phyloP scores from a whole-genome alignment of 2,329 filamentous ascomycete genomes.

The Pyrenochaeta sp. region DNA sequence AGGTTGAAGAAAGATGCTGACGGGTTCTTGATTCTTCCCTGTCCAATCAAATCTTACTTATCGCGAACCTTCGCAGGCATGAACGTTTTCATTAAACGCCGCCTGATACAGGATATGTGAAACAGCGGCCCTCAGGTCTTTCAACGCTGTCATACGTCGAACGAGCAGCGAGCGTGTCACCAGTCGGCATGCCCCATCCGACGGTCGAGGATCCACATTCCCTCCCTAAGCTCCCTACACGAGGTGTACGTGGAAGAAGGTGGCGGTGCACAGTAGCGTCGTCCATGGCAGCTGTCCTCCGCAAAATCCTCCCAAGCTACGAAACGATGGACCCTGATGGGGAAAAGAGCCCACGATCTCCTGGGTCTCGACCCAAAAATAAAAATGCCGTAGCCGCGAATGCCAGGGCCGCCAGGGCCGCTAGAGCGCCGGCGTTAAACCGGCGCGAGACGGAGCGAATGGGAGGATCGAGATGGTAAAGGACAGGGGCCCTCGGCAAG shows the following conservation, averaged over 20 bases:
- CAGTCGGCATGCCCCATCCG: not conserved
- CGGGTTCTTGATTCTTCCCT: constrained; percentile 1
- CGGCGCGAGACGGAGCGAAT: constrained; percentile 13
- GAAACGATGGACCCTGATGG: not conserved
- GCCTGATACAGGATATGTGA: constrained; percentile 2
- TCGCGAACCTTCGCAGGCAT: constrained; percentile 1
- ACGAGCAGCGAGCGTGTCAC: not conserved
- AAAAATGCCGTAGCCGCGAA: constrained; percentile 1
- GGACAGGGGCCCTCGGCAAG: not conserved
- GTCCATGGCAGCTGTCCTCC: constrained; percentile 2
- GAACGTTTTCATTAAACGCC: constrained; percentile 11
- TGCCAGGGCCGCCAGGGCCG: not conserved
- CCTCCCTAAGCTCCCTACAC: not conserved
- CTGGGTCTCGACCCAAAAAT: constrained; percentile 5
- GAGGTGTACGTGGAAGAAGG: not conserved
- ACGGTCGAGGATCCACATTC: not conserved
- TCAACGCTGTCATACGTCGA: not conserved
- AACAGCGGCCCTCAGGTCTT: constrained; percentile 1
- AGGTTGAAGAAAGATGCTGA: not conserved
- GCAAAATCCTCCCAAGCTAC: not conserved
- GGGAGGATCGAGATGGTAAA: not conserved
- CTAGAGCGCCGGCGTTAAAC: constrained; percentile 5
- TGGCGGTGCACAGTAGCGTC: constrained; percentile 1
- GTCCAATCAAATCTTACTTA: constrained; percentile 3
- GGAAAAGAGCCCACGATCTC: not conserved